A percentile compares a stretch with the other conserved stretches of the same genome.
Conservation (phyloP, 2,329 filamentous ascomycete species). For the Pyrenochaeta sp. region DNA sequence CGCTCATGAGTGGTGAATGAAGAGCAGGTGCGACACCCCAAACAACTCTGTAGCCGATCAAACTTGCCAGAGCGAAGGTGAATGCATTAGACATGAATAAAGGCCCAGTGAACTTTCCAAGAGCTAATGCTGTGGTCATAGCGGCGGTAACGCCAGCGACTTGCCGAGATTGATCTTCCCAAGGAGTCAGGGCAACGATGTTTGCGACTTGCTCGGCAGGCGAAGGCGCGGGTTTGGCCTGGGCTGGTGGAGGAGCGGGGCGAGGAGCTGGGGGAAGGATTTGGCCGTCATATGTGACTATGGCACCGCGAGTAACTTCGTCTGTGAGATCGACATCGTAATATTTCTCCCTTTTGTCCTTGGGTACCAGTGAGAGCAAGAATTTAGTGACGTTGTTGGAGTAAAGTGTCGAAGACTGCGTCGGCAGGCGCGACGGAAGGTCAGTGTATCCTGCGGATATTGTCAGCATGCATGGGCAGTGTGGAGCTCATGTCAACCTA, state of each 20-base stretch:
- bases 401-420: slow-evolving; percentile 88
- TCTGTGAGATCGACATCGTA: slow-evolving; percentile 84
- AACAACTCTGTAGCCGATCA: slow-evolving; percentile 88
- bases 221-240: slow-evolving; percentile 52
- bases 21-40: slow-evolving; percentile 87
- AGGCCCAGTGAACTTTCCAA: slow-evolving; percentile 81
- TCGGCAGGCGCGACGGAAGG: slow-evolving; percentile 83
- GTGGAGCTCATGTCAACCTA: slow-evolving; percentile 46
- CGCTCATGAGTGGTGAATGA: slow-evolving; percentile 90
- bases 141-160: slow-evolving; percentile 77
- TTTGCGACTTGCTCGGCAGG: slow-evolving; percentile 58
- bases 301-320: slow-evolving; percentile 84
- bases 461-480: slow-evolving; percentile 47
- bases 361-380: slow-evolving; percentile 79
- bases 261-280: slow-evolving; percentile 79
- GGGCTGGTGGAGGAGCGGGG: slow-evolving; percentile 67
- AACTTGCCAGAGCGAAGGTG: slow-evolving; percentile 81
- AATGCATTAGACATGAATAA: slow-evolving; percentile 90
- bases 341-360: slow-evolving; percentile 78
- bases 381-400: slow-evolving; percentile 95
- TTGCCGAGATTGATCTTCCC: slow-evolving; percentile 80
- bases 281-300: slow-evolving; percentile 80
- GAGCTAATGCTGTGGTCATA: slow-evolving; percentile 76
- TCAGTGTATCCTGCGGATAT: slow-evolving; percentile 73
- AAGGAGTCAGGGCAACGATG: slow-evolving; percentile 76